Evolutionary conservation across 768 basidiomycete genomes (phyloP), one percentile per base, ranked within the genome.

Genomic region (Mycena galericulata): DNA sequence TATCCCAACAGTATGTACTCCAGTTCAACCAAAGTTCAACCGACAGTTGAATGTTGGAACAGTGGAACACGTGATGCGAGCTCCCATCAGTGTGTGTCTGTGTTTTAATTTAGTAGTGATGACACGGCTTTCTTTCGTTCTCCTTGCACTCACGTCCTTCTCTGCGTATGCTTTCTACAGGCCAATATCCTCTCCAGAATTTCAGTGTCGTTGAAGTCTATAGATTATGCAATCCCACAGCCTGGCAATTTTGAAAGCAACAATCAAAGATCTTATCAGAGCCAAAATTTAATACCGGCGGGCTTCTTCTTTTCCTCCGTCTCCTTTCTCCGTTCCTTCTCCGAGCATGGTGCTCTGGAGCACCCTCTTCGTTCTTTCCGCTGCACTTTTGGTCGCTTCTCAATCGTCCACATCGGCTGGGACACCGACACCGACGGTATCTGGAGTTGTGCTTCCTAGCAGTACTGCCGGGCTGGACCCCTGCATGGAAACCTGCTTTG

Each of bases 401-500:
- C 62, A 58, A 54, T 68, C 67, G 54, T 51, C 60, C 38, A 54
- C 50, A 18, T 45, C 29, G n/a, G 63, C 63, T 14, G 58, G 43
- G 17, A 67, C 57, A 49, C 58, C 69, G 41, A 59, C 66, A 14
- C 18, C 66, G 32, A 67, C 69, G 2, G 46, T 18, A 38, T 67
- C 69, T 24, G 67, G 69, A n/a, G 49, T 71, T 5, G 65, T 67
- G 12, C 69, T 71, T 29, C 69, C 65, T 12, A 67, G 65, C 56
- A 67, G 69, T 45, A 71, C 65, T 29, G 65, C 69, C 17, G 69
- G 65, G 53, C 65, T 71, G 69, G 69, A 71, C 29, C 69, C 69
- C 43, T 71, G 69, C 62, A 71, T 71, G 69, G 69, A 71, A 24
- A 62, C 65, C 9, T 71, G 69, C 34, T 71, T 67, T 43, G 69